Conservation (phyloP, 768 basidiomycete genomes). For the Leccinum uliginosum region DNA sequence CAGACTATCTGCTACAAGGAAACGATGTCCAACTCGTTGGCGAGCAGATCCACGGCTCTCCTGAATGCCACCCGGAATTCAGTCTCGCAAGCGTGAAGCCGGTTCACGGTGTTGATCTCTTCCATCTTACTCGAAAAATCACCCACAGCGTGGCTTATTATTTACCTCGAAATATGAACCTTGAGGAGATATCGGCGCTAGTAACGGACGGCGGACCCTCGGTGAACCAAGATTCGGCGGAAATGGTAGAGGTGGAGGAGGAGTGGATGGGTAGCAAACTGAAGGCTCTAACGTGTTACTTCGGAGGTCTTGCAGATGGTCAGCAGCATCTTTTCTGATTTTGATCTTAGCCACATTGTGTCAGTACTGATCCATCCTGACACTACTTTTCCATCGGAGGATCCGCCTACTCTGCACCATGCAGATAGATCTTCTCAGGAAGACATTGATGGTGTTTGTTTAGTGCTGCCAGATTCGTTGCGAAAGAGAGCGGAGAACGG, state of each 20-base stretch:
- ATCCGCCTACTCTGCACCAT: not conserved
- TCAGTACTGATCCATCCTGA: not conserved
- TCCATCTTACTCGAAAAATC: constrained; percentile 62
- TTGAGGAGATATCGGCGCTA: constrained; percentile 67
- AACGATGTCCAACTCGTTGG: not conserved
- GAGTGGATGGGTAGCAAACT: constrained; percentile 94
- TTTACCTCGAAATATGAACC: constrained; percentile 74
- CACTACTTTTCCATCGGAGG: not conserved
- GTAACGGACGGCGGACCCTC: constrained; percentile 18
- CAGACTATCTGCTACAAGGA: constrained; percentile 48
- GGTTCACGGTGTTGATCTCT: constrained; percentile 79
- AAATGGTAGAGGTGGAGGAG: constrained; percentile 88
- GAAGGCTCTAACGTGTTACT: constrained; percentile 93
- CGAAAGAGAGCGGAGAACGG: not conserved
- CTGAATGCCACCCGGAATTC: constrained; percentile 49
- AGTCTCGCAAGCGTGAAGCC: constrained; percentile 71
- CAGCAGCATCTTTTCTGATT: constrained; percentile 57
- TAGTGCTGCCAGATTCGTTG: not conserved
- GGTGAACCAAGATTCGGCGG: constrained; percentile 25
- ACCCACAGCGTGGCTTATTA: constrained; percentile 86
- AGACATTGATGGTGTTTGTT: not conserved
- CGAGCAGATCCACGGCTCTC: not conserved
- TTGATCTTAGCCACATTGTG: not conserved
- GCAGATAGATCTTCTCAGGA: not conserved
- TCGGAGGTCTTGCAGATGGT: constrained; percentile 73